Percentiles rank a stretch among this genome's conserved stretches.
Conservation (phyloP, 306 rosid genomes). For the Cucumis melo region DNA sequence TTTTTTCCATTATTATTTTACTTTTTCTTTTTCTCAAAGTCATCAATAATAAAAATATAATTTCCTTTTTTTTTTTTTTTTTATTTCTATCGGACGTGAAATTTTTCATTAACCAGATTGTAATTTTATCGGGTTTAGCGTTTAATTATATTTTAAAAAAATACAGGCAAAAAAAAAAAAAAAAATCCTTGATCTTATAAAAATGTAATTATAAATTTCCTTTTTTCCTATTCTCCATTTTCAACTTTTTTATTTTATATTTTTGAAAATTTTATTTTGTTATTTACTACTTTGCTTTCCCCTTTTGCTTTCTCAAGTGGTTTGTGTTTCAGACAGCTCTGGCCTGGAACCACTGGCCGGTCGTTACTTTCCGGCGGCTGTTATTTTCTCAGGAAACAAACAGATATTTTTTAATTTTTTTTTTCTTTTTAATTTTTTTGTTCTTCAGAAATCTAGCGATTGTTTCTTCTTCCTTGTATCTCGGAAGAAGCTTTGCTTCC, state of each 20-base stretch:
- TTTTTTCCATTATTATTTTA: neutral
- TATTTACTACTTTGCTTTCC: conserved; percentile 13
- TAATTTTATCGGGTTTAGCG: conserved; percentile 58
- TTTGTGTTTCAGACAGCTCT: conserved; percentile 36
- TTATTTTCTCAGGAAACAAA: conserved; percentile 29
- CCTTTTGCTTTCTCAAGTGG: conserved; percentile 15
- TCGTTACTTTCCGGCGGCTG: conserved; percentile 25
- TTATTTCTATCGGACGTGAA: conserved; percentile 47
- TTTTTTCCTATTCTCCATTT: neutral
- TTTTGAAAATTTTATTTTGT: conserved; percentile 17
- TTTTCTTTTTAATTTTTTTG: neutral
- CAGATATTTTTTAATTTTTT: neutral
- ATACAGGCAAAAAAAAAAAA: neutral
- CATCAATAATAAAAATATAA: neutral
- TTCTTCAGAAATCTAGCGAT: conserved; percentile 7
- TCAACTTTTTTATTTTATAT: conserved; percentile 1
- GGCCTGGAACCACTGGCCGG: conserved; percentile 35
- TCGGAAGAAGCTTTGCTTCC: neutral
- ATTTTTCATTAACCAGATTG: conserved; percentile 44
- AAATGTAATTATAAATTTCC: neutral
- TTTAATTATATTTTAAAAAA: neutral
- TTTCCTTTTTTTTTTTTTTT: too few species aligned
- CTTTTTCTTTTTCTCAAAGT: conserved; percentile 8
- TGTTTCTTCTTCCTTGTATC: conserved; percentile 5
- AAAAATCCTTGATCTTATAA: neutral